Evolutionary conservation across 768 basidiomycete species (phyloP).

Genomic region (Mycena chlorophos): DNA sequence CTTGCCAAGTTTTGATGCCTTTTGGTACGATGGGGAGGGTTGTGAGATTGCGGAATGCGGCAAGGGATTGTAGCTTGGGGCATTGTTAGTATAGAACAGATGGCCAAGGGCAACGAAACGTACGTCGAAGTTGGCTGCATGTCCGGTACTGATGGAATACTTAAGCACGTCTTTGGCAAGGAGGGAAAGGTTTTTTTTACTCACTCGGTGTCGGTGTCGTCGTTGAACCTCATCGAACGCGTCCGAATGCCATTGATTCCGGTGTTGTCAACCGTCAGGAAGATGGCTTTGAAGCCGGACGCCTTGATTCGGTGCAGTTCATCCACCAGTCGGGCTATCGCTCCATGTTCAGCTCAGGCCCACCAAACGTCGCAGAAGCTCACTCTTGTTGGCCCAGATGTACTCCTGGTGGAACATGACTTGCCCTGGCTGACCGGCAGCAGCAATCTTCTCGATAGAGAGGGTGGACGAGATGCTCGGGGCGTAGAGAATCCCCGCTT

Average conservation of each 20-base stretch:
- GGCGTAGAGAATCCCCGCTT: constrained; percentile 41
- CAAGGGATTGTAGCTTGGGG: constrained; percentile 21
- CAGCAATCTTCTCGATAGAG: constrained; percentile 29
- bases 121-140: constrained; percentile 27
- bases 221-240: constrained; percentile 24
- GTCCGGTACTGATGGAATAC: constrained; percentile 29
- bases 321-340: constrained; percentile 18
- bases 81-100: background rate
- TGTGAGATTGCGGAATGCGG: constrained; percentile 28
- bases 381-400: constrained; percentile 18
- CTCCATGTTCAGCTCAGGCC: background rate
- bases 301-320: constrained; percentile 29
- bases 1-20: constrained; percentile 32
- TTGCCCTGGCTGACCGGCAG: constrained; percentile 22
- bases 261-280: constrained; percentile 38
- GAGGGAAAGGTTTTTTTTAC: background rate
- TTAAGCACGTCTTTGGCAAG: background rate
- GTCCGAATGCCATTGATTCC: constrained; percentile 30
- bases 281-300: constrained; percentile 32
- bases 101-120: background rate
- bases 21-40: constrained; percentile 31
- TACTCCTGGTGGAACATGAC: constrained; percentile 33
- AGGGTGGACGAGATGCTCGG: constrained; percentile 30
- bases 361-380: background rate
- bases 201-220: constrained; percentile 14